A percentile compares a stretch with the other conserved stretches of the same genome.
Conservation (phyloP, 257 asterid genomes). For the Fraxinus anomala region DNA sequence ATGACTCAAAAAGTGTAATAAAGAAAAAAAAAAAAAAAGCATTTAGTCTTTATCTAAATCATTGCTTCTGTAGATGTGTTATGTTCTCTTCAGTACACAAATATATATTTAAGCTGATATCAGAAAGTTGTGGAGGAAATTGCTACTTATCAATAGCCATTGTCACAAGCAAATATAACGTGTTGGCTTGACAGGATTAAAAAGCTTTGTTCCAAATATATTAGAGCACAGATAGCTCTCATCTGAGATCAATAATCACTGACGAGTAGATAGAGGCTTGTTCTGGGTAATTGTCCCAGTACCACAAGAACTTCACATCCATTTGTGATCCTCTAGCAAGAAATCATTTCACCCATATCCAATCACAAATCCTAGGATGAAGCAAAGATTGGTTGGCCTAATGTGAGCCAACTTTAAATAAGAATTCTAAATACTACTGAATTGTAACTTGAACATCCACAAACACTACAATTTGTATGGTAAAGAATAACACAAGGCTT, state of each 20-base stretch:
- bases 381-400: too few species aligned
- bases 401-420: not conserved
- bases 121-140: not conserved
- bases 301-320: not conserved
- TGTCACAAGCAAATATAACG: not conserved
- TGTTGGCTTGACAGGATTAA: not conserved
- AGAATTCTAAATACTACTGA: not conserved
- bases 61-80: not conserved
- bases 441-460: not conserved
- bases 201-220: not conserved
- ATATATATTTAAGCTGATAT: not conserved
- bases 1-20: conserved; percentile 27
- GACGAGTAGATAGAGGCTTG: not conserved
- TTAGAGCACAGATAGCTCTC: not conserved
- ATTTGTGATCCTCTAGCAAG: not conserved
- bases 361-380: too few species aligned
- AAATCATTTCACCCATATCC: not conserved
- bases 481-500: not conserved
- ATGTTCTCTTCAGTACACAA: not conserved
- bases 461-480: not conserved
- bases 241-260: not conserved
- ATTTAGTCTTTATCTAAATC: not conserved
- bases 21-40: not conserved
- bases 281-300: not conserved
- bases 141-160: not conserved